Evolutionary conservation across 2,329 filamentous ascomycete genomes (phyloP), one percentile per base, ranked within the genome.

Genomic region (Huntiella abstrusa): DNA sequence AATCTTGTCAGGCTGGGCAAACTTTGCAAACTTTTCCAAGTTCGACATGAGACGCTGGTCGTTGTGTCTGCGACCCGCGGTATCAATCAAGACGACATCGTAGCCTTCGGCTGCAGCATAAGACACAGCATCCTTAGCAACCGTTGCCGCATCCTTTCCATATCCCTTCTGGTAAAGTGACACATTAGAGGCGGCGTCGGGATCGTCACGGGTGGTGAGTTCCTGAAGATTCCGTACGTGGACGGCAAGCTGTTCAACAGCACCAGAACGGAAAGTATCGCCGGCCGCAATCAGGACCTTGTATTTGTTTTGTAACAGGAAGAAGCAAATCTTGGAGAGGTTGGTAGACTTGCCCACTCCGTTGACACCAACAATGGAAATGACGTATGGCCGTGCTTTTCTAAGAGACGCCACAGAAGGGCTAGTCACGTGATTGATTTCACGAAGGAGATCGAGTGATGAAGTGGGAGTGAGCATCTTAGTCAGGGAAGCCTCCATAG

Each of bases 301-400:
- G 68, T 94, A 92, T 60, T 92, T 87, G 68, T 98, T 98, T 62
- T 98, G 88, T 32, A 98, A 70, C 34, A 98, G 70, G 66, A 98
- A 98, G 65, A 91, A 98, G 62, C 87, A 93, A 54, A 98, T 94
- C 63, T 98, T 98, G 61, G 84, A 88, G 34, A 98, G 70, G 59
- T 95, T 96, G 45, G 91, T 98, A 12, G 87, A 95, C 66, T 98
- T 98, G 58, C 91, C 91, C 34, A 98, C 91, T 46, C 91, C 91
- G 60, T 98, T 98, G 59, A 98, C 91, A 51, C 91, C 91, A 38
- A 98, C 91, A 51, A 98, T 94, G 48, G 86, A 95, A 59, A 98
- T 92, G 56, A 96, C 88, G 59, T 96, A 98, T 38, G 91, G 91
- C 3, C 91, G 80, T 15, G 72, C 63, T 50, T 71, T 69, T 53